Percentiles rank a stretch among this genome's conserved stretches.
Conservation (phyloP, 1,284 basidiomycete genomes). For the Exobasidium cylindrosporum region DNA sequence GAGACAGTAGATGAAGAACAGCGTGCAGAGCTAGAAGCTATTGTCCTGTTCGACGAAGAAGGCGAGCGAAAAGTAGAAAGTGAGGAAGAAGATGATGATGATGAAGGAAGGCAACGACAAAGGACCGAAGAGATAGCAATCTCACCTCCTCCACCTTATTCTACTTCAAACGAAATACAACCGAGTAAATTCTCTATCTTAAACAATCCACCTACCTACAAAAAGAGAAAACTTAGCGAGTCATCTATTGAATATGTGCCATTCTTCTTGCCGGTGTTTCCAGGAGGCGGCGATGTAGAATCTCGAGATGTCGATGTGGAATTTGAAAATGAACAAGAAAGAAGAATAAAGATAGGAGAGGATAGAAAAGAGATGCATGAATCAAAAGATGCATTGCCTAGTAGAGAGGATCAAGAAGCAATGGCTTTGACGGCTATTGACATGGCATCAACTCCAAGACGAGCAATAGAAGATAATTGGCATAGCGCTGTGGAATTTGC, state of each 20-base stretch:
- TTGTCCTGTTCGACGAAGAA: neutral
- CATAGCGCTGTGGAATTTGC: neutral
- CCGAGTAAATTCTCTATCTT: too few species aligned
- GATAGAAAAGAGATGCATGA: neutral
- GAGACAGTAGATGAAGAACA: neutral
- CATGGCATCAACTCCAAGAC: neutral
- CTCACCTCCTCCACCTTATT: neutral
- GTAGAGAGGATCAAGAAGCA: neutral
- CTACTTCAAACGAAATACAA: too few species aligned
- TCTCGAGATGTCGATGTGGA: neutral
- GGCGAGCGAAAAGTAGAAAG: neutral
- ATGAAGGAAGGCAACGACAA: neutral
- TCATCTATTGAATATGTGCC: neutral
- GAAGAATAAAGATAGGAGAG: neutral
- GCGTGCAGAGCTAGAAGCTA: neutral
- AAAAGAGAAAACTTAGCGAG: neutral
- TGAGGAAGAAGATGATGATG: neutral
- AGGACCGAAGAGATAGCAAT: neutral
- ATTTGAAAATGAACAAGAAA: neutral
- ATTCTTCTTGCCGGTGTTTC: neutral
- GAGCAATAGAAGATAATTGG: slow-evolving; percentile 3
- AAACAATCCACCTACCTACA: neutral
- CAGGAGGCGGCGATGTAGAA: neutral
- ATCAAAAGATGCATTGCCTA: neutral
- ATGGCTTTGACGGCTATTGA: neutral